These are phyloP conservation scores for Albophoma yamanashiensis DNA, from an alignment of 2,329 filamentous ascomycete genomes.

Conservation along the genomic window DNA sequence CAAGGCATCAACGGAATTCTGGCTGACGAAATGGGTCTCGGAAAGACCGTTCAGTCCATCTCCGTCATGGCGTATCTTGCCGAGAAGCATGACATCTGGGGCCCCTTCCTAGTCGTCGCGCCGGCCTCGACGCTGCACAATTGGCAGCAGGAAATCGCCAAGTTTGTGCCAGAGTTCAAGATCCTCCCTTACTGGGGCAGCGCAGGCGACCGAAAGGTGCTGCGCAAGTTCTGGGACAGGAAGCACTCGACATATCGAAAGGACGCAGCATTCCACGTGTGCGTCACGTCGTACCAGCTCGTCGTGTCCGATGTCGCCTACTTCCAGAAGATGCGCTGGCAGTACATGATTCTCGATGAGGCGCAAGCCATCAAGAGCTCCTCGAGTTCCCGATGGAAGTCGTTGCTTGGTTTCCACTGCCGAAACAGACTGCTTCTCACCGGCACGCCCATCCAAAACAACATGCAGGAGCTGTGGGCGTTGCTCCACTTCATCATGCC, in stretches of 20 bases:
- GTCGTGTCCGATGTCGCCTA: conserved; percentile 94
- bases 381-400: conserved; percentile 94
- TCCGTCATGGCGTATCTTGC: conserved; percentile 98
- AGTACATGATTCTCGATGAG: conserved; percentile 99
- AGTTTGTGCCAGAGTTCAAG: conserved; percentile 90
- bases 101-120: conserved; percentile 91
- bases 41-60: conserved; percentile 97
- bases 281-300: conserved; percentile 93
- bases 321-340: conserved; percentile 99
- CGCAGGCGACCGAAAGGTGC: conserved; percentile 84
- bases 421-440: conserved; percentile 89
- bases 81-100: conserved; percentile 96
- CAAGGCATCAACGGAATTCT: conserved; percentile 99
- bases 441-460: conserved; percentile 97
- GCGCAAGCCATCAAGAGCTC: conserved; percentile 99
- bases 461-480: conserved; percentile 99
- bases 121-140: conserved; percentile 96
- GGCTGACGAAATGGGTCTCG: conserved; percentile 98
- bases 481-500: conserved; percentile 99
- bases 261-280: conserved; percentile 88
- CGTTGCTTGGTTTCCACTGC: conserved; percentile 84
- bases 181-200: conserved; percentile 97
- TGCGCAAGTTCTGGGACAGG: conserved; percentile 98
- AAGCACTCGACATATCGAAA: conserved; percentile 94
- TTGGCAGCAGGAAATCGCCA: conserved; percentile 97